Base-by-base conservation (phyloP, 1,284 basidiomycete genomes). In the Cryptococcus sp. region DNA sequence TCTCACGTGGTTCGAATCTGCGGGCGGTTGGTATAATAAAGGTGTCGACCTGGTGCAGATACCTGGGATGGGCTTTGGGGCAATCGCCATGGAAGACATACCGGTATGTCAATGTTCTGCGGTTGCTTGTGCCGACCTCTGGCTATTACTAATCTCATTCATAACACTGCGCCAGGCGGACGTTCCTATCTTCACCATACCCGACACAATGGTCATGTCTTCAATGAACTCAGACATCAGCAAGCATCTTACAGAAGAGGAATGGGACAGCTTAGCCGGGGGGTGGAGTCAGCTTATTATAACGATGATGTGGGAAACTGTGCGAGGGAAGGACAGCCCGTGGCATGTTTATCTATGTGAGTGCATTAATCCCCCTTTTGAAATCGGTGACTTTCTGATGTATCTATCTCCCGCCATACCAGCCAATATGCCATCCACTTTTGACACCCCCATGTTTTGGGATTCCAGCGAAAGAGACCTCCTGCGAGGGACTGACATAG, bases 401-500 rank as follows among this genome's bases (percentile, higher is more conserved):
- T 45, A 13, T 20, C 8, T 42, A 4, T 21, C 37, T 45, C n/a
- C 39, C 20, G 9, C 21, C 33, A 21, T 37, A 2, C 21, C 64
- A 71, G 70, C 67, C 36, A 73, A 76, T 37, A 81, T 97, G 66
- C 94, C 95, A 0, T 79, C 70, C 1, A 60, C 65, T 9, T 98
- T 98, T 70, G 83, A 88, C 62, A 95, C 93, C 0, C 91, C 94
- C 1, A 98, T 98, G 91, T 96, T 97, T 74, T 98, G 95, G 96
- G 77, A 71, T 33, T 80, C 82, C 1, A 80, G 82, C 2, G 90
- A 97, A 54, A 77, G 95, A 3, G 72, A 79, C n/a, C 85, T 89
- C 67, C 82, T 99, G 7, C 75, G 80, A 59, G 96, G 92, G 0
- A 96, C 93, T 39, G 84, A 87, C 36, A 85, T 98, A 74, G 81